Base-by-base conservation (phyloP, 345 rosid genomes). In the Citrus sp. region DNA sequence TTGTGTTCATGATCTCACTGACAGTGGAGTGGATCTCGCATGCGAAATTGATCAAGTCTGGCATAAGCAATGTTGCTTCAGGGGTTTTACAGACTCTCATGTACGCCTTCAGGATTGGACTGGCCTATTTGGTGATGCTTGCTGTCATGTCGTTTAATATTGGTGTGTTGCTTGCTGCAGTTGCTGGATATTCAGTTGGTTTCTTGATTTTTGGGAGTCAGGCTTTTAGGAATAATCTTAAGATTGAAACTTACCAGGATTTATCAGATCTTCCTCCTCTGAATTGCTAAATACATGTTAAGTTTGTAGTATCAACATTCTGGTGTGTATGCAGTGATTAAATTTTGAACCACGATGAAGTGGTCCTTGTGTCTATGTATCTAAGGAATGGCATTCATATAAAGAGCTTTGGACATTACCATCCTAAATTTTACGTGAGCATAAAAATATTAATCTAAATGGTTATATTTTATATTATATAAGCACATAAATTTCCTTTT, bases 11-110 rank as follows among this genome's bases (percentile, higher is more conserved):
- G 9, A 65, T 82, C 21, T 80, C 87, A 25, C 4, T 86, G 49
- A 9, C 77, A 61, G 81, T 83, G 6, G 89, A 88, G 82, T 79
- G 89, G 84, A 73, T 84, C 25, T 85, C 86, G 12, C 83, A 86
- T 30, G n/a, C 56, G 40, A 80, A 78, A 61, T 73, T 82, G 54
- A 58, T 79, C 68, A 80, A 79, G 62, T 30, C 63, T 6, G 21
- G 64, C 78, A 56, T 13, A 25, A 58, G 69, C 46, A 16, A 77
- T 16, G 62, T 61, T 0, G 22, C 27, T 0, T 81, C 81, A 0
- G 80, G 81, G 73, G 42, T 80, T 25, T 25, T 77, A n/a, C 87
- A 80, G 40, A 83, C 87, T 0, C 27, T 34, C 6, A 40, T 83
- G 85, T 78, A 77, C 7, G 27, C 54, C 34, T 40, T 81, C 5